Evolutionary conservation across 1,139 yeast species (phyloP).

Genomic region (Kurtzmaniella quercitrusa): DNA sequence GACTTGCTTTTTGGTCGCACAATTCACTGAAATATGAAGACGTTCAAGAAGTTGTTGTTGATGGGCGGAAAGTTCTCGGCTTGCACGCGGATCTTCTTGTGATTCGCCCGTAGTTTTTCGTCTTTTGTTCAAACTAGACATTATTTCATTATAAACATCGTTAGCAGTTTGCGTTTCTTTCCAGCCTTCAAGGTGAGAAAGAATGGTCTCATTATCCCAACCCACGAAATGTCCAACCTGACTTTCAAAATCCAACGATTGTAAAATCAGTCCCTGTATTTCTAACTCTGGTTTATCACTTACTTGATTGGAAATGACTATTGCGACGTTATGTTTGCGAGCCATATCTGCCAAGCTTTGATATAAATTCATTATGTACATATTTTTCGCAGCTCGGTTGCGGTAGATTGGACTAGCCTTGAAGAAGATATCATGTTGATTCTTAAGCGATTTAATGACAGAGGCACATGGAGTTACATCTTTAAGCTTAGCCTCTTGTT

Average conservation of each 20-base stretch:
- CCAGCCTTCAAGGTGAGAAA: not conserved
- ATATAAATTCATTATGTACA: slow-evolving; percentile 44
- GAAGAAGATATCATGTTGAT: slow-evolving; percentile 25
- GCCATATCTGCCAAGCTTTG: slow-evolving; percentile 52
- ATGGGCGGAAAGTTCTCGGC: slow-evolving; percentile 6
- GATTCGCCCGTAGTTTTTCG: slow-evolving; percentile 7
- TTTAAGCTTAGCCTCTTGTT: slow-evolving; percentile 19
- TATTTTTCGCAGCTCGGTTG: slow-evolving; percentile 30
- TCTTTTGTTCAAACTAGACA: slow-evolving; percentile 9
- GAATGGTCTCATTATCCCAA: slow-evolving; percentile 50
- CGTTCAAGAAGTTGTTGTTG: slow-evolving; percentile 13
- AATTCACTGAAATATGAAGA: slow-evolving; percentile 13
- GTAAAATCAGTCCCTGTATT: slow-evolving; percentile 18
- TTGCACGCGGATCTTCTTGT: slow-evolving; percentile 7
- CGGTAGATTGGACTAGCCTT: slow-evolving; percentile 25
- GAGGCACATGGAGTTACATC: slow-evolving; percentile 15
- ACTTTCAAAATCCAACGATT: slow-evolving; percentile 54
- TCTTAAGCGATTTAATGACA: slow-evolving; percentile 23
- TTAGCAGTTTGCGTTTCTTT: not conserved
- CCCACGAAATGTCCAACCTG: slow-evolving; percentile 75
- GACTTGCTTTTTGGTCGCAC: slow-evolving; percentile 22
- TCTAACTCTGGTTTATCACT: slow-evolving; percentile 47
- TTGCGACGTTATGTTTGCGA: slow-evolving; percentile 45
- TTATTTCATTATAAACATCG: slow-evolving; percentile 12
- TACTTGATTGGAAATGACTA: slow-evolving; percentile 79